These are phyloP conservation scores for Fimicolochytrium jonesii DNA, from an alignment of 192 early-diverging fungal genomes.

Conservation along the genomic window DNA sequence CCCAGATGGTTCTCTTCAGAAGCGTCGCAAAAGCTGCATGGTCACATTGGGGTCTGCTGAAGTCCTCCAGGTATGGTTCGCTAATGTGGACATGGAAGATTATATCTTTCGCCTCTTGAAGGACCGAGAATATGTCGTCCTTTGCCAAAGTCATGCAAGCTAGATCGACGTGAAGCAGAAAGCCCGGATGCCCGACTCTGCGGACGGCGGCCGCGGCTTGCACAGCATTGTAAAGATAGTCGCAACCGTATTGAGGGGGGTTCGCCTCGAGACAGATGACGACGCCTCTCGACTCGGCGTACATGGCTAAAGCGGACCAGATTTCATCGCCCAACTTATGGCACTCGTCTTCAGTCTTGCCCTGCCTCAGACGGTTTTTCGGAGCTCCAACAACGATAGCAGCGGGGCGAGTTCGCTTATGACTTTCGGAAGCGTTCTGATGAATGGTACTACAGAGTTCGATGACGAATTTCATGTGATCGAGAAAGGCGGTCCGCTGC, in stretches of 20 bases:
- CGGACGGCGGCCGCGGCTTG: neutral
- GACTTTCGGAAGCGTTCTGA: neutral
- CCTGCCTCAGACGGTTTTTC: neutral
- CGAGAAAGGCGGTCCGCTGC: neutral
- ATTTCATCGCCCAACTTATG: neutral
- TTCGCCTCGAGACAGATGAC: neutral
- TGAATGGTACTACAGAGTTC: neutral
- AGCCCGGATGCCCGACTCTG: neutral
- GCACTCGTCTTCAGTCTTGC: neutral
- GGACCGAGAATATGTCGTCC: neutral
- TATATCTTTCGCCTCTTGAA: neutral
- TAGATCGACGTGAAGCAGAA: neutral
- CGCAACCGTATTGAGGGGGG: neutral
- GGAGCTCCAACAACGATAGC: neutral
- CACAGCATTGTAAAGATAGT: neutral
- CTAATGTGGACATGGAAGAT: neutral
- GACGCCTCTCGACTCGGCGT: neutral
- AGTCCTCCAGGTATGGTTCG: neutral
- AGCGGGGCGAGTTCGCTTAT: neutral
- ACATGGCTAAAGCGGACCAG: neutral
- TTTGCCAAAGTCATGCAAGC: neutral
- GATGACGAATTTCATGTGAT: neutral
- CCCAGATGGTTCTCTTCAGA: neutral
- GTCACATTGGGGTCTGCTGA: neutral
- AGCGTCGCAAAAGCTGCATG: neutral